Conservation (phyloP, 306 rosid genomes). For the Hylodesmum podocarpum region DNA sequence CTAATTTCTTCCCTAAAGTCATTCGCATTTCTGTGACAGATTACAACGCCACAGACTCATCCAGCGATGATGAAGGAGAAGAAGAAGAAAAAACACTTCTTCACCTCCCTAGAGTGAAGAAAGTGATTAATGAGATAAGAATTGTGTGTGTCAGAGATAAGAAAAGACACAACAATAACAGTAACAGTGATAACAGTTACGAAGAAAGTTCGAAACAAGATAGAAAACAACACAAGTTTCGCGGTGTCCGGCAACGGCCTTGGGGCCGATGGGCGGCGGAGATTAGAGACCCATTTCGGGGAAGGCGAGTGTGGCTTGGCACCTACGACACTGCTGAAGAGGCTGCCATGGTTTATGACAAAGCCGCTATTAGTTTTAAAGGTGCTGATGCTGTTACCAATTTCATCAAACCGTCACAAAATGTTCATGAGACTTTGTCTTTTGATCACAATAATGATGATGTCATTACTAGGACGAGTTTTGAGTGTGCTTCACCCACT, state of each 20-base stretch:
- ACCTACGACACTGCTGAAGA: slow-evolving; percentile 25
- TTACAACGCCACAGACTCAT: slow-evolving; percentile 75
- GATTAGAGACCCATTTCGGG: slow-evolving; percentile 62
- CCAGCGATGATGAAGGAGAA: slow-evolving; percentile 60
- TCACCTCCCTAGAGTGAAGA: slow-evolving; percentile 41
- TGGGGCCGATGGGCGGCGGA: slow-evolving; percentile 97
- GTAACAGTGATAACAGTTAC: not conserved
- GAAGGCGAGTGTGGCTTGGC: slow-evolving; percentile 1
- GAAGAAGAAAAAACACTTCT: not conserved
- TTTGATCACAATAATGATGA: not conserved
- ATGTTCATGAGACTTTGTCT: not conserved
- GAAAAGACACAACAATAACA: slow-evolving; percentile 20
- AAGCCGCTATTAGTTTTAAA: slow-evolving; percentile 47
- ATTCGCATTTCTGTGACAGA: slow-evolving; percentile 58
- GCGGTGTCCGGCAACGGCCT: slow-evolving; percentile 76
- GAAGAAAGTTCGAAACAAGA: not conserved
- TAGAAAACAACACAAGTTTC: slow-evolving; percentile 40
- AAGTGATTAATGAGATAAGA: slow-evolving; percentile 50
- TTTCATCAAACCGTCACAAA: slow-evolving; percentile 25
- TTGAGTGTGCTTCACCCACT: slow-evolving; percentile 19
- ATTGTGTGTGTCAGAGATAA: not conserved
- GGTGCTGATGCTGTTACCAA: slow-evolving; percentile 66
- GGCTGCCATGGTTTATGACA: slow-evolving; percentile 53
- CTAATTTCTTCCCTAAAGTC: not conserved
- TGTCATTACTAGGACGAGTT: not conserved